A percentile compares a stretch with the other conserved stretches of the same genome.
Conservation (phyloP, 2,329 filamentous ascomycete genomes). For the Paraconiothyrium sp. region DNA sequence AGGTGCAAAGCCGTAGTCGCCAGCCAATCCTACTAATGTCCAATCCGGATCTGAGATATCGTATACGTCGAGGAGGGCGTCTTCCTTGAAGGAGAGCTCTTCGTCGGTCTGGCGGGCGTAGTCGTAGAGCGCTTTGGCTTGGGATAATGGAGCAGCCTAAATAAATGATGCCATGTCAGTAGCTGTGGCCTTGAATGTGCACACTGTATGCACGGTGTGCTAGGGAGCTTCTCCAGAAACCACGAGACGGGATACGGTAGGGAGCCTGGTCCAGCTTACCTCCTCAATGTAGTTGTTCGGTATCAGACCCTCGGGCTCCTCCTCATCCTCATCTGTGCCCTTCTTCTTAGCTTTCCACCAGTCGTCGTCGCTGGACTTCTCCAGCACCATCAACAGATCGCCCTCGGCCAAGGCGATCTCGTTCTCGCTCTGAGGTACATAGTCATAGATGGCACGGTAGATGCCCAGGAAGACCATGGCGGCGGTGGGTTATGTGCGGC, state of each 20-base stretch:
- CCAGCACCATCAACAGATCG: constrained; percentile 86
- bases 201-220: not conserved
- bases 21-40: constrained; percentile 87
- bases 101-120: constrained; percentile 98
- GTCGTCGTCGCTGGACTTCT: constrained; percentile 77
- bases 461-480: constrained; percentile 91
- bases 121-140: constrained; percentile 95
- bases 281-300: constrained; percentile 96
- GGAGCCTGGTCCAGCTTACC: constrained; percentile 64
- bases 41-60: constrained; percentile 94
- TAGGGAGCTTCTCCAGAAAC: not conserved
- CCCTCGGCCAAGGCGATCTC: constrained; percentile 87
- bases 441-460: constrained; percentile 92
- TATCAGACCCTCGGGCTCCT: constrained; percentile 88
- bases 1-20: constrained; percentile 92
- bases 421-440: constrained; percentile 83
- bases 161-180: constrained; percentile 18
- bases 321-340: constrained; percentile 78
- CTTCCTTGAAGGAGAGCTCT: constrained; percentile 94
- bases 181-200: constrained; percentile 8
- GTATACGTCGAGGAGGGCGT: constrained; percentile 82
- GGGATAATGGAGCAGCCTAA: constrained; percentile 71
- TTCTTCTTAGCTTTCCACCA: constrained; percentile 99
- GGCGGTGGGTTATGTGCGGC: constrained; percentile 18
- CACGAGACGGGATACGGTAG: not conserved